Evolutionary conservation across 208 protist species (phyloP), one percentile per base, ranked within the genome.

Genomic region (Acanthamoeba comandoni): DNA sequence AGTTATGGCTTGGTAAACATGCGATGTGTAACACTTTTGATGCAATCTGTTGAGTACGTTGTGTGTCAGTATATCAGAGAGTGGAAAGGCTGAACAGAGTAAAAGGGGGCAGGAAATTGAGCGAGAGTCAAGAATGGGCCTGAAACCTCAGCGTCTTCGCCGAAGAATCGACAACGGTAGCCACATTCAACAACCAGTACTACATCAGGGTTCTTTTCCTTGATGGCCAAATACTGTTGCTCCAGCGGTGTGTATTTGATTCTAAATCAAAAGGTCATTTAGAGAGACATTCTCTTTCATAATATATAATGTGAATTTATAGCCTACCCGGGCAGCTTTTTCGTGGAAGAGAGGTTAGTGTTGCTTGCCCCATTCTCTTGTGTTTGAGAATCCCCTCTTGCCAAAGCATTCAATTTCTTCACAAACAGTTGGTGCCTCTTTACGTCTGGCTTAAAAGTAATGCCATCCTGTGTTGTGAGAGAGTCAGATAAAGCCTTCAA

Each of bases 91-190:
- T 29, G 15, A 22, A n/a, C 35, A 7, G 35, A 65, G 24, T 65
- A 65, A 26, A 65, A 65, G 24, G n/a, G 24, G 19, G 0, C 8
- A 86, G 3, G 1, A 12, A 2, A 22, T 26, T 12, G 49, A 5
- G 17, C 49, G 19, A 49, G 15, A 70, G 55, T 15, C 2, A 51
- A 60, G 39, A n/a, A n/a, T n/a, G n/a, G n/a, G n/a, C n/a, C n/a
- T n/a, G 52, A 39, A 8, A 96, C 84, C 84, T 94, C 71, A 15
- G 95, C 95, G 90, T 96, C 95, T 9, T 94, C 77, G 9, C 93
- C 95, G 91, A 96, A 96, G 58, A 96, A 95, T 8, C 64, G 91
- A 55, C 69, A 96, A 52, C 94, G 94, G 88, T 96, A 96, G 22
- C 95, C 95, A 60, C 51, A 91, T 57, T 96, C 95, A 35, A 96